phyloP scores from a whole-genome alignment of 768 basidiomycete species.

The Sarcodon aspratus region DNA sequence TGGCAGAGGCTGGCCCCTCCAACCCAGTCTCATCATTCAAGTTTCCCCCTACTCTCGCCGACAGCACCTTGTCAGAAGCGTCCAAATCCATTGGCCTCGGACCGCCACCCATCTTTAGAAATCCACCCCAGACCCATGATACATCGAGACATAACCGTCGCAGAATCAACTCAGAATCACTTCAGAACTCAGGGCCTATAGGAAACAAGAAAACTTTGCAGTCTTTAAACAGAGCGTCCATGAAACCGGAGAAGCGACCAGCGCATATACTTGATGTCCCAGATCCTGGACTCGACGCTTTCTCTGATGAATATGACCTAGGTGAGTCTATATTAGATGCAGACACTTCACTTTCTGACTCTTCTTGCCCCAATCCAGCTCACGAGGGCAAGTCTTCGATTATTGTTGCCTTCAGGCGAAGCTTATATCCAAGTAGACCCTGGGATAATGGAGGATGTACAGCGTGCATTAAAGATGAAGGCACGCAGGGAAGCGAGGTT shows the following conservation, averaged over 20 bases:
- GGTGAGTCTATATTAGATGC: conserved; percentile 32
- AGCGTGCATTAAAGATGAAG: conserved; percentile 62
- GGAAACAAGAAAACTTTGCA: not conserved
- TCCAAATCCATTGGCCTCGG: conserved; percentile 15
- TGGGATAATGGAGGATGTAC: conserved; percentile 70
- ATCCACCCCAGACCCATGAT: conserved; percentile 1
- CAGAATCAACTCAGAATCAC: not conserved
- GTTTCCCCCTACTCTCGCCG: conserved; percentile 2
- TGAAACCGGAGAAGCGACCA: not conserved
- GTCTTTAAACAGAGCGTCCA: not conserved
- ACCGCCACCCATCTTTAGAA: conserved; percentile 11
- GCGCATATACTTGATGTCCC: conserved; percentile 7
- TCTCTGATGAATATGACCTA: conserved; percentile 72
- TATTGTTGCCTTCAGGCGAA: not conserved
- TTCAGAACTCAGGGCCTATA: not conserved
- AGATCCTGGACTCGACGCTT: conserved; percentile 15
- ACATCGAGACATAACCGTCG: not conserved
- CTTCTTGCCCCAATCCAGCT: conserved; percentile 27
- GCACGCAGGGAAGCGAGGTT: conserved; percentile 63
- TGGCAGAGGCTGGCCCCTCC: conserved; percentile 20
- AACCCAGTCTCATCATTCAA: conserved; percentile 6
- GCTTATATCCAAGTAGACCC: conserved; percentile 38
- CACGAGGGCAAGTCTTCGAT: conserved; percentile 50
- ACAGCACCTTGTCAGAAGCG: conserved; percentile 18
- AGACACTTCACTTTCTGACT: not conserved